Base-by-base conservation (phyloP, 768 basidiomycete species). In the Kwoniella bestiolae region DNA sequence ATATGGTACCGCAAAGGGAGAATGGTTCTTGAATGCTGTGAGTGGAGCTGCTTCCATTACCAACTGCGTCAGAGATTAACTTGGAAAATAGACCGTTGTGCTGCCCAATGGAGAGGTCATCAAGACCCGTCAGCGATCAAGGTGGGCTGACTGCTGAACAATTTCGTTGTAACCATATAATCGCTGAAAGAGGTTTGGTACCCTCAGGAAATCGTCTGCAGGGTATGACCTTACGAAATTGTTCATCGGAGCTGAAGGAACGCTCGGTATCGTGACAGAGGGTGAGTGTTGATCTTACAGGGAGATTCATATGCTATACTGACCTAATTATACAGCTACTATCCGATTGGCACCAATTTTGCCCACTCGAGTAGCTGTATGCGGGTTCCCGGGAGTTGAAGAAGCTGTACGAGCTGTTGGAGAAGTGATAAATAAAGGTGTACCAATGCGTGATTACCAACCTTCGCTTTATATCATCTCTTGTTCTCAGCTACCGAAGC, bases 241-340 rank as follows among this genome's bases (percentile, higher is more conserved):
- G 4, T 92, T 93, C 81, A 90, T 93, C 51, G 92, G 92, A 3
- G 90, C 91, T 2, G 92, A 93, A 79, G 92, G 92, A 7, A 93
- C 91, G 0, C 78, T 93, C 45, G 92, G 92, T 3, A 89, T 93
- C 69, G 87, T 94, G 14, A 92, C 91, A 0, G 91, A 93, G 83
- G 70, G 70, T 71, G 28, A 31, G 66, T 52, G 3, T 18, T 11
- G 18, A 41, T 18, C 11, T 18, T 41, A 31, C 21, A 18, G 12
- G 9, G 12, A 57, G 31, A 23, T 38, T 8, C 52, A n/a, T 32
- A 7, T 32, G 14, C 32, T 18, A 46, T 60, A 14, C 34, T 63
- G 31, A 50, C 28, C 29, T 46, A 7, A 34, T 16, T 32, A 2
- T 8, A 21, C 38, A 71, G 92, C 87, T 5, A 95, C 92, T 0